Evolutionary conservation across 129 eudicot species (phyloP).

Genomic region (carrot (Daucus carota)): DNA sequence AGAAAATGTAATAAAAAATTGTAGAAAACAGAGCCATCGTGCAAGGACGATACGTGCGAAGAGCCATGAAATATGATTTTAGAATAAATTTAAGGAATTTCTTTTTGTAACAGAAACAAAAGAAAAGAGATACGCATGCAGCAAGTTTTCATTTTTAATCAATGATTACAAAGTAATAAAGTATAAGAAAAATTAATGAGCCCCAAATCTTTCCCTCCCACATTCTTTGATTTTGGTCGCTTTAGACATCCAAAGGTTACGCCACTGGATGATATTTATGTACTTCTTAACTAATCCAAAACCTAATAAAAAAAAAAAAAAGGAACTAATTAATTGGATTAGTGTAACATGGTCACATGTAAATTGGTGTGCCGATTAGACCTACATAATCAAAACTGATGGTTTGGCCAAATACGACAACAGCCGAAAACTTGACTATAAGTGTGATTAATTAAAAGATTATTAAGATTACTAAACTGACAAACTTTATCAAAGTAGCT

Average conservation of each 20-base stretch:
- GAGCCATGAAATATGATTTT: background rate
- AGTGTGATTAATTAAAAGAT: background rate
- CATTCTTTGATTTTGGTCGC: background rate
- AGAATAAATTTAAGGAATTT: too few relatives aligned
- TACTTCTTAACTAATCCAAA: background rate
- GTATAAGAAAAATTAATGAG: background rate
- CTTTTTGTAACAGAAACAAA: background rate
- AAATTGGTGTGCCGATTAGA: background rate
- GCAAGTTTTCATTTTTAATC: too few relatives aligned
- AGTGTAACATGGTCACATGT: too few relatives aligned
- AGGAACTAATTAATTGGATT: too few relatives aligned
- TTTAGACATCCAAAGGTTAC: background rate
- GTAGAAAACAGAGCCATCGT: background rate
- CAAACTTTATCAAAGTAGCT: background rate
- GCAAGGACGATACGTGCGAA: background rate
- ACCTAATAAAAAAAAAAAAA: too few relatives aligned
- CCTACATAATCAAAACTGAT: background rate
- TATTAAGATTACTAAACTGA: background rate
- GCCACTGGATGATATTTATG: background rate
- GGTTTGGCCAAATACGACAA: background rate
- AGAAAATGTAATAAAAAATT: too few relatives aligned
- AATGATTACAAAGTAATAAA: background rate
- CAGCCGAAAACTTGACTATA: background rate
- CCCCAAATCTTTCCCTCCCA: background rate
- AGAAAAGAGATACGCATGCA: background rate